phyloP scores from a whole-genome alignment of 2,329 filamentous ascomycete genomes.

The Huntiella bhutanensis region DNA sequence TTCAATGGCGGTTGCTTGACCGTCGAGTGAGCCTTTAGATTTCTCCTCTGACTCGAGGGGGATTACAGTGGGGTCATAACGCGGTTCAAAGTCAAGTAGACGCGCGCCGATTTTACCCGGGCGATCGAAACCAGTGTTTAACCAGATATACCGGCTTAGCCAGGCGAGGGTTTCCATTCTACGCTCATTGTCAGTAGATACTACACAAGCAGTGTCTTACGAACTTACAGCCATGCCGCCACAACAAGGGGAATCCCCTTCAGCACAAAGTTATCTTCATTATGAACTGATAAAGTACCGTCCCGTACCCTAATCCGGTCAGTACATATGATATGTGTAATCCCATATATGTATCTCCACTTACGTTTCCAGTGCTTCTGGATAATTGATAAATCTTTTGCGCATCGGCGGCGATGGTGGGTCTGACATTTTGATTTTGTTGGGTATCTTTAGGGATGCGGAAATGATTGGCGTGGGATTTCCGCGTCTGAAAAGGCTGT shows the following conservation, averaged over 20 bases:
- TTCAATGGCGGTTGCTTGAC: neutral
- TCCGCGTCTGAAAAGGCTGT: too few relatives aligned
- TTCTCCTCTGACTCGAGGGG: constrained; percentile 21
- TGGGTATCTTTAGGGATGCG: too few relatives aligned
- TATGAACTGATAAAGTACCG: neutral
- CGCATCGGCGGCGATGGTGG: constrained; percentile 5
- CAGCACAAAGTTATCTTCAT: constrained; percentile 32
- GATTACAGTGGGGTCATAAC: constrained; percentile 28
- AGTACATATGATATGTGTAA: neutral
- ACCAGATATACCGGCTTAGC: constrained; percentile 38
- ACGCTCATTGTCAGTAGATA: neutral
- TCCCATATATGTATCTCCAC: constrained; percentile 9
- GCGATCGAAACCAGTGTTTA: constrained; percentile 41
- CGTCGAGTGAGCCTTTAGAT: neutral
- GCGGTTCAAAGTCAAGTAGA: constrained; percentile 31
- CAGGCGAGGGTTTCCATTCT: constrained; percentile 36
- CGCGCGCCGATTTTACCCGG: constrained; percentile 33
- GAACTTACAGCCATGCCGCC: constrained; percentile 32
- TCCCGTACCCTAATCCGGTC: neutral
- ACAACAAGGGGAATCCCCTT: constrained; percentile 34
- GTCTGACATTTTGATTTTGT: constrained; percentile 1
- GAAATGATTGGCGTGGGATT: too few relatives aligned
- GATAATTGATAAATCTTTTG: constrained; percentile 19
- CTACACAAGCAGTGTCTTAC: neutral
- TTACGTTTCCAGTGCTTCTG: constrained; percentile 20